These are phyloP conservation scores for Amauroascus niger DNA, from an alignment of 2,329 filamentous ascomycete genomes.

Conservation along the genomic window DNA sequence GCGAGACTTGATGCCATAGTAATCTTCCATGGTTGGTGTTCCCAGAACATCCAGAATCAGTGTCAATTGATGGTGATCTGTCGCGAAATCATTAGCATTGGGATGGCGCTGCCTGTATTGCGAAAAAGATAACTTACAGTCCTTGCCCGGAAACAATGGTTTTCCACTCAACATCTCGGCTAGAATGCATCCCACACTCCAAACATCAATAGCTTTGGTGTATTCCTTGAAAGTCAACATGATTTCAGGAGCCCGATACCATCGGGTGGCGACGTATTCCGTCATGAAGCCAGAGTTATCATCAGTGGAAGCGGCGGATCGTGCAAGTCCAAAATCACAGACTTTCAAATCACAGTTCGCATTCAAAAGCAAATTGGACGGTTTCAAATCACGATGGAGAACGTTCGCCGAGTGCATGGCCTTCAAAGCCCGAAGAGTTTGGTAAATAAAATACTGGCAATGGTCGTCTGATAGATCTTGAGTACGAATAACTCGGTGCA, in stretches of 20 bases:
- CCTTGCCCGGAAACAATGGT: conserved; percentile 94
- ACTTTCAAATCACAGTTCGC: conserved; percentile 99
- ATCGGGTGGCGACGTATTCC: conserved; percentile 97
- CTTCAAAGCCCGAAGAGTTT: conserved; percentile 93
- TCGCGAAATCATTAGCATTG: conserved; percentile 16
- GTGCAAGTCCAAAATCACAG: conserved; percentile 93
- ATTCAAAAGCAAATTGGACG: conserved; percentile 91
- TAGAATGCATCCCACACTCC: conserved; percentile 96
- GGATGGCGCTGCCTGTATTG: not conserved
- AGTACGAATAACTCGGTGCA: conserved; percentile 97
- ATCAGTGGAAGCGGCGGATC: conserved; percentile 91
- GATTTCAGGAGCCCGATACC: conserved; percentile 98
- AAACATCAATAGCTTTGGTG: conserved; percentile 98
- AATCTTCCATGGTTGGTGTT: conserved; percentile 98
- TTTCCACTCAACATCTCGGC: conserved; percentile 99
- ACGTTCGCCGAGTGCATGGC: conserved; percentile 99
- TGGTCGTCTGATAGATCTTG: conserved; percentile 98
- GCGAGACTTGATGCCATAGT: conserved; percentile 98
- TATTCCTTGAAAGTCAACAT: conserved; percentile 99
- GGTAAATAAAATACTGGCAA: conserved; percentile 99
- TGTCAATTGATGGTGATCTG: conserved; percentile 95
- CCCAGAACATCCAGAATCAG: conserved; percentile 94
- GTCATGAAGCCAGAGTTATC: conserved; percentile 99
- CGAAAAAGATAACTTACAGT: conserved; percentile 56
- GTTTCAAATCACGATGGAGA: conserved; percentile 92